Percentiles rank a stretch among this genome's conserved stretches.
Evolutionary conservation across 768 basidiomycete species (phyloP).

Genomic region (Phaffia tasmanica): DNA sequence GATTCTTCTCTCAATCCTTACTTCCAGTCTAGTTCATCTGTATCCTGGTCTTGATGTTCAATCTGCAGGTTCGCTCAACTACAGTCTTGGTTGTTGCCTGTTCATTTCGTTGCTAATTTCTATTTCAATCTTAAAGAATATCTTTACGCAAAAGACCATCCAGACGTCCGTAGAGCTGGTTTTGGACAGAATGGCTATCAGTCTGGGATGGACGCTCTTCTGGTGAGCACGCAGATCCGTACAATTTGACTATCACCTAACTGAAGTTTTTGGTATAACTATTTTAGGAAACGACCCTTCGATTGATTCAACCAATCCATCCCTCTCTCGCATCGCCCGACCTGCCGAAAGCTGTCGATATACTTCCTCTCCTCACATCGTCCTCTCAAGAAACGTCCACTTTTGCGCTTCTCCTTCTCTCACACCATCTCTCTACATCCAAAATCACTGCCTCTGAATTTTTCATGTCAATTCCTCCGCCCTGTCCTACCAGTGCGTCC

Average conservation of each 20-base stretch:
- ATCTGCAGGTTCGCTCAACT: neutral
- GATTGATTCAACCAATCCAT: neutral
- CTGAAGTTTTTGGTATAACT: neutral
- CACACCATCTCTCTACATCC: neutral
- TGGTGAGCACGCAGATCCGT: no score
- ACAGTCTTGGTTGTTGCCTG: neutral
- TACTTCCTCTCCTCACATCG: neutral
- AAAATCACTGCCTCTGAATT: neutral
- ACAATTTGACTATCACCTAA: neutral
- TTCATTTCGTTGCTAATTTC: neutral
- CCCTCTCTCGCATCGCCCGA: neutral
- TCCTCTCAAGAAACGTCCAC: conserved; percentile 12
- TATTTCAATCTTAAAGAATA: neutral
- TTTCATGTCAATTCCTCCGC: conserved; percentile 1
- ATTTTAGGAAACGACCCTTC: neutral
- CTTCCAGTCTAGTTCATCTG: neutral
- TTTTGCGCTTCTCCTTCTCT: neutral
- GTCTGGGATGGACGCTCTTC: no score
- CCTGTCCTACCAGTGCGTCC: neutral
- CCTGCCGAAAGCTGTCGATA: neutral
- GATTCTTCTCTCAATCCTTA: conserved; percentile 9
- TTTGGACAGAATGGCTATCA: neutral
- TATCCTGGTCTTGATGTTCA: conserved; percentile 5
- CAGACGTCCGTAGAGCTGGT: neutral
- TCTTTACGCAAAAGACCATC: neutral